A percentile compares a stretch with the other conserved stretches of the same genome.
These are phyloP conservation scores for Monosporascus sp. DNA, from an alignment of 2,329 filamentous ascomycete species.

Conservation along the genomic window DNA sequence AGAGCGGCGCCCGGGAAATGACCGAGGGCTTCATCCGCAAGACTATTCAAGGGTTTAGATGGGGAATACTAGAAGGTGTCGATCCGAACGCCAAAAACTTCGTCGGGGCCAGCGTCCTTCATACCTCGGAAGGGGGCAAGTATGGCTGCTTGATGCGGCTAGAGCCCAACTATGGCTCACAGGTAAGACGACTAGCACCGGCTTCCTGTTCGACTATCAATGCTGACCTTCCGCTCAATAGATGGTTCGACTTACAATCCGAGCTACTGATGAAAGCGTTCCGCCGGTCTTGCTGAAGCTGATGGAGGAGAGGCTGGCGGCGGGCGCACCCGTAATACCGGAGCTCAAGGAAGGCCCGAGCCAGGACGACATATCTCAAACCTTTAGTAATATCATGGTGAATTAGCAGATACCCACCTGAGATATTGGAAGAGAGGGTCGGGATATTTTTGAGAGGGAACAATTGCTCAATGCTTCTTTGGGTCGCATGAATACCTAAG, in stretches of 20 bases:
- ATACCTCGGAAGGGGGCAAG: constrained; percentile 79
- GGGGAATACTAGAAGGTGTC: constrained; percentile 78
- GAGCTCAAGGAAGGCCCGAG: constrained; percentile 38
- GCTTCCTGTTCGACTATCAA: neutral
- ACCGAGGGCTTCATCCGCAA: constrained; percentile 65
- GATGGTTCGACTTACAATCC: constrained; percentile 94
- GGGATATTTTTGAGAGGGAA: constrained; percentile 5
- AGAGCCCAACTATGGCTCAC: constrained; percentile 88
- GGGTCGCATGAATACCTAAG: too few relatives aligned
- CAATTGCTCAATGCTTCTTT: neutral
- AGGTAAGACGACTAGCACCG: constrained; percentile 54
- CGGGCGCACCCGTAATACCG: constrained; percentile 39
- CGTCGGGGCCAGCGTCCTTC: constrained; percentile 83
- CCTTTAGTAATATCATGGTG: constrained; percentile 54
- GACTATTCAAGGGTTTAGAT: constrained; percentile 79
- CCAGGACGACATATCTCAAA: constrained; percentile 47
- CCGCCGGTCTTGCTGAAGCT: constrained; percentile 73
- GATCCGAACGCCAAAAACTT: constrained; percentile 93
- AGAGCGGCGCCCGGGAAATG: constrained; percentile 56
- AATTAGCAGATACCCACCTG: constrained; percentile 15
- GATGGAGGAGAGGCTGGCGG: constrained; percentile 77
- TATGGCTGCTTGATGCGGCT: constrained; percentile 89
- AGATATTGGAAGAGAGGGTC: constrained; percentile 2
- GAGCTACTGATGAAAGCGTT: constrained; percentile 87
- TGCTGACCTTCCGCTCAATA: constrained; percentile 13